A percentile compares a stretch with the other conserved stretches of the same genome.
These are phyloP conservation scores for Rhinocladiella similis DNA, from an alignment of 2,329 filamentous ascomycete species.

Conservation along the genomic window DNA sequence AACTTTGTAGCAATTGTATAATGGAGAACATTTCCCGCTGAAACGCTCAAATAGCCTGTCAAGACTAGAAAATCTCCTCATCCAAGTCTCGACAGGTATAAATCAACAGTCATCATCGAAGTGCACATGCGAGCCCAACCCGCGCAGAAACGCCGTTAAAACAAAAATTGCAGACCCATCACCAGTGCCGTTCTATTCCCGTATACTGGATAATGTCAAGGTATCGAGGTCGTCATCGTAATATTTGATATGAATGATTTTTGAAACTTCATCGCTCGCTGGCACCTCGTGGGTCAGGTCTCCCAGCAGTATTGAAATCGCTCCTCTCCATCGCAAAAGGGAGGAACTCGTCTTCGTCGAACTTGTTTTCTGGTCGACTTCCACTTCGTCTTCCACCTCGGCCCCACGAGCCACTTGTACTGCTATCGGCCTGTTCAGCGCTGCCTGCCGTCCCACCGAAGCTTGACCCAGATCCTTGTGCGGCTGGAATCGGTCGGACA, in stretches of 20 bases:
- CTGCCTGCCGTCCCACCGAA: slow-evolving; percentile 25
- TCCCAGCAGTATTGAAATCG: slow-evolving; percentile 21
- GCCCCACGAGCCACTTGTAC: slow-evolving; percentile 24
- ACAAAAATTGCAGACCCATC: neutral
- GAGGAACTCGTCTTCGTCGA: slow-evolving; percentile 29
- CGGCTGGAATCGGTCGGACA: slow-evolving; percentile 16
- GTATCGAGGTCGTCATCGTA: too few relatives aligned
- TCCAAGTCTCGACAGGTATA: too few relatives aligned
- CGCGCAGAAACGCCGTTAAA: neutral
- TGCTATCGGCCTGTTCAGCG: slow-evolving; percentile 24
- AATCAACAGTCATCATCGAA: neutral
- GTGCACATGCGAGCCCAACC: neutral
- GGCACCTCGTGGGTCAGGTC: slow-evolving; percentile 3
- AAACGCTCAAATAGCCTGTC: too few relatives aligned
- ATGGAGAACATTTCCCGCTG: too few relatives aligned
- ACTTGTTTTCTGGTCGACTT: slow-evolving; percentile 26
- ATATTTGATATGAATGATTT: neutral
- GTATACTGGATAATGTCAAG: neutral
- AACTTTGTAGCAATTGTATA: too few relatives aligned
- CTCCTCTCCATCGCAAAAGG: slow-evolving; percentile 30
- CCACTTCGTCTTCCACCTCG: slow-evolving; percentile 20
- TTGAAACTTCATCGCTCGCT: neutral
- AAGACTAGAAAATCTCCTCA: too few relatives aligned
- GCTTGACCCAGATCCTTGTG: slow-evolving; percentile 27
- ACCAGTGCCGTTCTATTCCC: neutral